Conservation (phyloP, 192 early-diverging fungal species). For the Linnemannia schmuckeri region DNA sequence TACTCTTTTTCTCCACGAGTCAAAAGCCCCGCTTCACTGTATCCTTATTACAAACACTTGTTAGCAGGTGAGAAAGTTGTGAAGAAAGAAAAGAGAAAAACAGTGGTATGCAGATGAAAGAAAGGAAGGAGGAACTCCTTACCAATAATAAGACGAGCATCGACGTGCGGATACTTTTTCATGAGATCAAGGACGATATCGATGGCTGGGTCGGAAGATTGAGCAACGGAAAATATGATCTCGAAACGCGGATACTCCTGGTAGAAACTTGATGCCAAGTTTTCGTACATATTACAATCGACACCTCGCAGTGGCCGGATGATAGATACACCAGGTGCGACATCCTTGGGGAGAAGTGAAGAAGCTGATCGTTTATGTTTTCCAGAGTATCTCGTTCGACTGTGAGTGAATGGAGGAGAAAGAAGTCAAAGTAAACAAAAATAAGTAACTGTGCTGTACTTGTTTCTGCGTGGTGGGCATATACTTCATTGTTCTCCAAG, state of each 20-base stretch:
- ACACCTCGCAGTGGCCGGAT: constrained; percentile 94
- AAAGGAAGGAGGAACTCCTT: constrained; percentile 1
- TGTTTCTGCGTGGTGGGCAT: not conserved
- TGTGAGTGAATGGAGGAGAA: not conserved
- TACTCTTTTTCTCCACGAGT: not conserved
- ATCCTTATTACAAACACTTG: not conserved
- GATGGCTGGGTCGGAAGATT: constrained; percentile 83
- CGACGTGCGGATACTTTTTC: constrained; percentile 76
- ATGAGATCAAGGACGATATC: constrained; percentile 80
- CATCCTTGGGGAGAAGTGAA: constrained; percentile 47
- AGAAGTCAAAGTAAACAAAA: not conserved
- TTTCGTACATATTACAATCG: constrained; percentile 84
- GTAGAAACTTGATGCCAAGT: constrained; percentile 86
- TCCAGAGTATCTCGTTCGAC: constrained; percentile 48
- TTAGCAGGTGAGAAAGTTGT: not conserved
- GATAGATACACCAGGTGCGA: constrained; percentile 88
- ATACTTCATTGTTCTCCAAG: not conserved
- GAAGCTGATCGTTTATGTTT: constrained; percentile 49
- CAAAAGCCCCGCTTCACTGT: not conserved
- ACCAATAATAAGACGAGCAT: constrained; percentile 85
- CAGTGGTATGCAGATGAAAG: not conserved
- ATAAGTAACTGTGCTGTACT: not conserved
- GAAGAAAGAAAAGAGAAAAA: not conserved
- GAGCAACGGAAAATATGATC: constrained; percentile 90
- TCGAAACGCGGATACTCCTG: constrained; percentile 91